Percentiles rank a stretch among this genome's conserved stretches.
These are phyloP conservation scores for Danielia oregonensis DNA, from an alignment of 805 yeast species.

Conservation along the genomic window DNA sequence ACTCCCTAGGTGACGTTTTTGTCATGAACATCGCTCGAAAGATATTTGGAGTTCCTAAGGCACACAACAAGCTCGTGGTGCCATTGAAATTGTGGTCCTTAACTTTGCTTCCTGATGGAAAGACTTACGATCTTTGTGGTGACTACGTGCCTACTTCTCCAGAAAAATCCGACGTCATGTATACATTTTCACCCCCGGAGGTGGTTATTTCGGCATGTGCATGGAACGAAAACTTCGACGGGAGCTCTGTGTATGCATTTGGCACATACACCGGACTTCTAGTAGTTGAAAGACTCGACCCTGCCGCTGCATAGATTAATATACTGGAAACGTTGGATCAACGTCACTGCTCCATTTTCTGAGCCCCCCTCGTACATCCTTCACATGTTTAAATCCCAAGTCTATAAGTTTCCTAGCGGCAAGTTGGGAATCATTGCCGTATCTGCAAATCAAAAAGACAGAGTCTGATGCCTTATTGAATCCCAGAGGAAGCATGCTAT, in stretches of 20 bases:
- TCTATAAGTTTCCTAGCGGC: constrained; percentile 60
- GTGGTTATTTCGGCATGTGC: constrained; percentile 46
- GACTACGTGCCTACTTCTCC: constrained; percentile 28
- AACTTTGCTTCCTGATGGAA: constrained; percentile 6
- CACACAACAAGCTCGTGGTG: constrained; percentile 35
- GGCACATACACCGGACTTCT: constrained; percentile 51
- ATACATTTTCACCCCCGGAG: constrained; percentile 44
- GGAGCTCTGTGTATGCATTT: constrained; percentile 50
- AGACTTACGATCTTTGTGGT: constrained; percentile 18
- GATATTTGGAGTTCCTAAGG: constrained; percentile 31
- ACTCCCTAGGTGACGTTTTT: constrained; percentile 33
- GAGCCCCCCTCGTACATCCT: constrained; percentile 78
- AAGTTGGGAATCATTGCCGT: constrained; percentile 86
- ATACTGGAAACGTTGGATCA: constrained; percentile 36
- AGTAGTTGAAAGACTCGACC: constrained; percentile 40
- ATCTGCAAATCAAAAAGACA: constrained; percentile 71
- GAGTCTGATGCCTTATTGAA: constrained; percentile 20
- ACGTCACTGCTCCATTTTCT: constrained; percentile 59
- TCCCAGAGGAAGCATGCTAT: constrained; percentile 15
- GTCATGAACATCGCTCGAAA: constrained; percentile 38
- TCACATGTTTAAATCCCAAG: constrained; percentile 46
- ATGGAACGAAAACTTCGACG: constrained; percentile 52
- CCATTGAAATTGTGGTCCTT: constrained; percentile 38
- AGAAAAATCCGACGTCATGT: constrained; percentile 24
- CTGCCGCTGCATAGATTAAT: constrained; percentile 10